phyloP scores from a whole-genome alignment of 2,329 filamentous ascomycete genomes.

The Beauveria scarabaeidicola region DNA sequence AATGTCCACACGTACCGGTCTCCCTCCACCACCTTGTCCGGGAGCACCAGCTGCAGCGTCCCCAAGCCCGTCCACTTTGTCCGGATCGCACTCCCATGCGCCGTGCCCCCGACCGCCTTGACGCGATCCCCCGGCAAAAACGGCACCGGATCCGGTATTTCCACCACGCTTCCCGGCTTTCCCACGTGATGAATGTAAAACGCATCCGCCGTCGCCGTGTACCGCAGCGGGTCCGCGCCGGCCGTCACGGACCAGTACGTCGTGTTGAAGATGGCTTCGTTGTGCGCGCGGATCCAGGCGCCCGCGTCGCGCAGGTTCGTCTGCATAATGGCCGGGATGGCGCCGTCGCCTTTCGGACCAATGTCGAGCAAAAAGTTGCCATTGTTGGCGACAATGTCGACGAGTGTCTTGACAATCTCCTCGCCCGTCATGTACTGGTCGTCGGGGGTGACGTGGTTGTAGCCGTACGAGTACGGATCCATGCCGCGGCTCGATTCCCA shows the following conservation, averaged over 20 bases:
- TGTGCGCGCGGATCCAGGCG: conserved; percentile 43
- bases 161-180: conserved; percentile 27
- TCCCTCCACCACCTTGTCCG: conserved; percentile 22
- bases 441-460: conserved; percentile 45
- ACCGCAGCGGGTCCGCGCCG: conserved; percentile 36
- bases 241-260: conserved; percentile 44
- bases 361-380: conserved; percentile 50
- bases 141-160: conserved; percentile 36
- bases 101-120: conserved; percentile 30
- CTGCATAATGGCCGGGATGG: conserved; percentile 40
- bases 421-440: conserved; percentile 43
- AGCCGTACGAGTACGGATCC: conserved; percentile 52
- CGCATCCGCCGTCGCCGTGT: conserved; percentile 42
- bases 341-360: conserved; percentile 47
- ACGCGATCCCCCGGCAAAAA: conserved; percentile 38
- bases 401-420: conserved; percentile 36
- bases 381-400: conserved; percentile 47
- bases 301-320: conserved; percentile 42
- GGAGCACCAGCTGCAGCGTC: conserved; percentile 23
- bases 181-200: conserved; percentile 43
- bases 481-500: conserved; percentile 54
- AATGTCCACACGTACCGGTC: conserved; percentile 32
- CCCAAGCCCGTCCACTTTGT: conserved; percentile 15
- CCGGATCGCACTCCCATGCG: conserved; percentile 17
- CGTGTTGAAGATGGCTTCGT: conserved; percentile 48